Conservation (phyloP, 164 flowering plant genomes). For the Buxus sempervirens region DNA sequence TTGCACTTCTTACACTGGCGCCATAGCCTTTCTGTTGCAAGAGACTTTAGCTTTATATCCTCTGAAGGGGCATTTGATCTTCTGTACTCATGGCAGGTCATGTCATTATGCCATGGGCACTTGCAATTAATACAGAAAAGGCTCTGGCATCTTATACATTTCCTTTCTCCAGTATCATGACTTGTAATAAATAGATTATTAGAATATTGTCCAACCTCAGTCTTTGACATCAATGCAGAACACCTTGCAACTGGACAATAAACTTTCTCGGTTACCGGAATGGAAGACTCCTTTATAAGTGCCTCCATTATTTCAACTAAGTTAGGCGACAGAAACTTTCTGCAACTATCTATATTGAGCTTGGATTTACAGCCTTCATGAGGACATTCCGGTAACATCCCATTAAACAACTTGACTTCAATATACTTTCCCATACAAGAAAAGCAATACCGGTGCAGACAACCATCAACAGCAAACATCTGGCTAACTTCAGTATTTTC, state of each 20-base stretch:
- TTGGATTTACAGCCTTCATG: conserved; percentile 62
- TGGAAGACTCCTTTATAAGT: conserved; percentile 56
- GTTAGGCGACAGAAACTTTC: conserved; percentile 54
- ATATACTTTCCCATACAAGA: conserved; percentile 86
- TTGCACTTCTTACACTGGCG: conserved; percentile 77
- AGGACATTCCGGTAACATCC: conserved; percentile 59
- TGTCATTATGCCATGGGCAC: conserved; percentile 71
- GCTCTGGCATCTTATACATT: conserved; percentile 55
- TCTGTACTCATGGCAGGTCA: conserved; percentile 48
- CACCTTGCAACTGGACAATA: conserved; percentile 88
- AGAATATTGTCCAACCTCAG: conserved; percentile 34
- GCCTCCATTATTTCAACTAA: conserved; percentile 48
- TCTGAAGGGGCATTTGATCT: conserved; percentile 35
- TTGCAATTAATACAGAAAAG: conserved; percentile 66
- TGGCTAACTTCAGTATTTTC: conserved; percentile 46
- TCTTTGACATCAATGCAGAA: conserved; percentile 72
- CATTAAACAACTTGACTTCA: conserved; percentile 73
- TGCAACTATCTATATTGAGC: conserved; percentile 54
- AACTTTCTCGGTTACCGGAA: conserved; percentile 65
- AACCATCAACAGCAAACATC: conserved; percentile 62
- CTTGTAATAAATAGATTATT: conserved; percentile 11
- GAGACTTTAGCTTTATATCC: conserved; percentile 60
- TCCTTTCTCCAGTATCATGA: conserved; percentile 37
- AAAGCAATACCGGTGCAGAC: conserved; percentile 68
- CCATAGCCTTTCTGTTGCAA: conserved; percentile 57